A percentile compares a stretch with the other conserved stretches of the same genome.
phyloP scores from a whole-genome alignment of 441 rosid species.

The Aquilaria agallochum region DNA sequence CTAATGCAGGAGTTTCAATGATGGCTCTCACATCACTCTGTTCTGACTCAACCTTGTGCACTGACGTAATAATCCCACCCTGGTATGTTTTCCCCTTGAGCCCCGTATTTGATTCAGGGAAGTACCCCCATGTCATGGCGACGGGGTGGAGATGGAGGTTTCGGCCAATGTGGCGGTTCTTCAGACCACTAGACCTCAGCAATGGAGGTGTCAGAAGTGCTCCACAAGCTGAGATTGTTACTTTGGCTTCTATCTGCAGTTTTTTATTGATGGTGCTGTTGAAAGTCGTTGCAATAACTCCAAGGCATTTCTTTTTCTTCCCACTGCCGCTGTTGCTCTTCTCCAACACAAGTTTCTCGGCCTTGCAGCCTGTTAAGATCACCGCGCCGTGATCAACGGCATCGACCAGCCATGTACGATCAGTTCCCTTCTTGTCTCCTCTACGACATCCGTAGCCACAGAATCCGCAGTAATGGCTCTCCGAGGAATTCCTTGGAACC shows the following conservation, averaged over 20 bases:
- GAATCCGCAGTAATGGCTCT: slow-evolving; percentile 74
- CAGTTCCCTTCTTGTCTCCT: slow-evolving; percentile 87
- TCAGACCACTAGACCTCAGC: slow-evolving; percentile 74
- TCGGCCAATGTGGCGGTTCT: slow-evolving; percentile 60
- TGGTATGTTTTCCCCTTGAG: slow-evolving; percentile 53
- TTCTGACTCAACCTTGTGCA: slow-evolving; percentile 43
- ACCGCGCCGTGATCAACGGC: slow-evolving; percentile 69
- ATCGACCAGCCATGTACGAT: slow-evolving; percentile 79
- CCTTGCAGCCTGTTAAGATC: slow-evolving; percentile 78
- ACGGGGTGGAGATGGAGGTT: slow-evolving; percentile 90
- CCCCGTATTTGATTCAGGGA: slow-evolving; percentile 53
- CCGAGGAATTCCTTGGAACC: slow-evolving; percentile 74
- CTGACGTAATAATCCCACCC: slow-evolving; percentile 91
- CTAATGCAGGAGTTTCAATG: slow-evolving; percentile 75
- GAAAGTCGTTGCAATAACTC: slow-evolving; percentile 45
- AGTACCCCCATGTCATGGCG: slow-evolving; percentile 85
- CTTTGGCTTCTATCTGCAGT: slow-evolving; percentile 64
- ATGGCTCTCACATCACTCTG: slow-evolving; percentile 49
- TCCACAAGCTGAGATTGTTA: slow-evolving; percentile 79
- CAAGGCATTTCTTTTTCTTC: slow-evolving; percentile 63
- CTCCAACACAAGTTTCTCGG: slow-evolving; percentile 56
- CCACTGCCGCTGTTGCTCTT: slow-evolving; percentile 18
- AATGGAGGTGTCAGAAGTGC: slow-evolving; percentile 80
- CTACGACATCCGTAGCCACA: slow-evolving; percentile 76
- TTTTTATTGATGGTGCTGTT: slow-evolving; percentile 34